phyloP scores from a whole-genome alignment of 495 filamentous ascomycete genomes.

The Xylaria acuta region DNA sequence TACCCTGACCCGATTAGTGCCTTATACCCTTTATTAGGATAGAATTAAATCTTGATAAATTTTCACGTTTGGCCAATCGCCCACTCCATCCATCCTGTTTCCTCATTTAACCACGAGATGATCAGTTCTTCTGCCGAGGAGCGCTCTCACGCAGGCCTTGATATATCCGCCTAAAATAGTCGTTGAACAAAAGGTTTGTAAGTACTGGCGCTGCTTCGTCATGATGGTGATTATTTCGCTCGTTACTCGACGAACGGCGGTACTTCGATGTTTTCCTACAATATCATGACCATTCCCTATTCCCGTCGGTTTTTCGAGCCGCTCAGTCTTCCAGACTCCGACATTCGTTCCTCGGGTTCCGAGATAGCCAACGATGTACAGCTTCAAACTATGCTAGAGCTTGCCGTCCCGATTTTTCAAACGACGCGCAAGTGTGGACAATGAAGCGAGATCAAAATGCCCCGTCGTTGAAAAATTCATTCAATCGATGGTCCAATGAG shows the following conservation, averaged over 20 bases:
- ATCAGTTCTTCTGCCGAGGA: neutral
- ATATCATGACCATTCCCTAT: neutral
- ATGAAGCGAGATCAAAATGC: constrained; percentile 54
- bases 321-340: no score
- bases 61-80: neutral
- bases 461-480: constrained; percentile 29
- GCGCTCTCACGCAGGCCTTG: neutral
- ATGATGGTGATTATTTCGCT: neutral
- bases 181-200: neutral
- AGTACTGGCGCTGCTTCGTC: neutral
- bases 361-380: neutral
- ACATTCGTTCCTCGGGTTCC: neutral
- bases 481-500: constrained; percentile 23
- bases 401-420: constrained; percentile 49
- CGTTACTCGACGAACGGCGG: neutral
- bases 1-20: neutral
- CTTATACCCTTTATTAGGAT: neutral
- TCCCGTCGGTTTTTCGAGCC: no score
- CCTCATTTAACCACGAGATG: neutral
- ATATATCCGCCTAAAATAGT: neutral
- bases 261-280: neutral
- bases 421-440: constrained; percentile 62
- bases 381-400: constrained; percentile 62
- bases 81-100: no score
- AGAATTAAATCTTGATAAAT: neutral